Evolutionary conservation across 2,329 filamentous ascomycete species (phyloP).

Genomic region (Aspergillus luchuensis): DNA sequence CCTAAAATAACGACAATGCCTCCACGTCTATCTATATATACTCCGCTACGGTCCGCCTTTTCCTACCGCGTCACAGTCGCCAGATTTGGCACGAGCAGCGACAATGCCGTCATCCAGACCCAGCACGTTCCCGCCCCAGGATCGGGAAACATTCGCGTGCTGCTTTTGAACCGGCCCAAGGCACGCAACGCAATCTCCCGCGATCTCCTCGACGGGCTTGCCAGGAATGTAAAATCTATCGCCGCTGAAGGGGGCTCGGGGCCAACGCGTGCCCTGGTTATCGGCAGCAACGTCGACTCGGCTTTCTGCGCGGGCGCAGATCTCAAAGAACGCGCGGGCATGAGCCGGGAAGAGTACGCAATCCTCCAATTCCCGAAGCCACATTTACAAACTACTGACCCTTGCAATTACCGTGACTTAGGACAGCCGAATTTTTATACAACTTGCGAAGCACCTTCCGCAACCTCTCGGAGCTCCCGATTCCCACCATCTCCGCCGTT

Average conservation of each 20-base stretch:
- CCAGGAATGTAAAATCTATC: constrained; percentile 71
- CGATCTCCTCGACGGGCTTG: constrained; percentile 71
- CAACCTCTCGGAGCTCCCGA: constrained; percentile 71
- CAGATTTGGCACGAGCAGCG: constrained; percentile 37
- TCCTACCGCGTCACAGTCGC: constrained; percentile 34
- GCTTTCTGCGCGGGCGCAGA: constrained; percentile 95
- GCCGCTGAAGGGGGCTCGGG: constrained; percentile 60
- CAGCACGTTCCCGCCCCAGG: constrained; percentile 75
- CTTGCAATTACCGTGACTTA: constrained; percentile 38
- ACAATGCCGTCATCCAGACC: constrained; percentile 60
- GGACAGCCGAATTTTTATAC: constrained; percentile 76
- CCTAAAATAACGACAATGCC: constrained; percentile 30
- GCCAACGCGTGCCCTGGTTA: constrained; percentile 74
- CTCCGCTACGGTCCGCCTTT: constrained; percentile 17
- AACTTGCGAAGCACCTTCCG: constrained; percentile 76
- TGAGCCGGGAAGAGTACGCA: constrained; percentile 74
- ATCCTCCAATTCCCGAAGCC: not conserved
- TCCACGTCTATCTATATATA: constrained; percentile 30
- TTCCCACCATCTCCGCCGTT: constrained; percentile 88
- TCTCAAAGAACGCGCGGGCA: constrained; percentile 79
- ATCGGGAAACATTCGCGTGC: constrained; percentile 80
- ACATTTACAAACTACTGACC: not conserved
- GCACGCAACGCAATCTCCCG: constrained; percentile 90
- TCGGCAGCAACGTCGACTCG: constrained; percentile 81
- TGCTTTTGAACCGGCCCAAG: constrained; percentile 80